Evolutionary conservation across 331 rosid species (phyloP).

Genomic region (Phaseolus coccineus): DNA sequence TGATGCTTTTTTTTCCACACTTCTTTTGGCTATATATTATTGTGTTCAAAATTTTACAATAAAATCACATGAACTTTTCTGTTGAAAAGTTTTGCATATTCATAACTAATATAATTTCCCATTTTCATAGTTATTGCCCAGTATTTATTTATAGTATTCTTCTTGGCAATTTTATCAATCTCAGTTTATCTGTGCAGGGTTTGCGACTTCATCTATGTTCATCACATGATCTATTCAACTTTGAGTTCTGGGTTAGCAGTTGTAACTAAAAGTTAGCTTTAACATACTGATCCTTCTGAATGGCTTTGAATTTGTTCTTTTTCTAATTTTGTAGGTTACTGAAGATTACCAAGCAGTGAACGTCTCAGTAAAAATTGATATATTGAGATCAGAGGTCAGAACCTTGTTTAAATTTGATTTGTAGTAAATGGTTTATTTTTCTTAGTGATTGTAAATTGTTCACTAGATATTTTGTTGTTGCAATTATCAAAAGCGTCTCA

Average conservation of each 20-base stretch:
- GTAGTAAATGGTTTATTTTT: constrained; percentile 36
- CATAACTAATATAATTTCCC: constrained; percentile 17
- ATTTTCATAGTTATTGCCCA: constrained; percentile 12
- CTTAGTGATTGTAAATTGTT: constrained; percentile 22
- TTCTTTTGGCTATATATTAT: constrained; percentile 13
- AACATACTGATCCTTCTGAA: constrained; percentile 48
- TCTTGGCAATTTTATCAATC: constrained; percentile 35
- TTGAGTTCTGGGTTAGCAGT: constrained; percentile 90
- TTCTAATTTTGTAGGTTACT: constrained; percentile 75
- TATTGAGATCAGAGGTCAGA: constrained; percentile 82
- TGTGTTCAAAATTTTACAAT: constrained; percentile 14
- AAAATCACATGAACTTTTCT: constrained; percentile 13
- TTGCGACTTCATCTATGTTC: constrained; percentile 89
- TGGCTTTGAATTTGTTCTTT: constrained; percentile 44
- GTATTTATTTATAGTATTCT: constrained; percentile 9
- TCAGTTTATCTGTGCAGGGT: constrained; percentile 68
- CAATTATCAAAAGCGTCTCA: constrained; percentile 25
- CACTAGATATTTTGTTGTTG: neutral
- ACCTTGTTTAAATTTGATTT: constrained; percentile 45
- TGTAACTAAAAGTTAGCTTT: constrained; percentile 46
- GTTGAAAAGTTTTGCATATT: constrained; percentile 1
- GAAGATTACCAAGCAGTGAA: constrained; percentile 97
- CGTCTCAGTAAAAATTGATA: constrained; percentile 81
- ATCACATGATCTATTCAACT: constrained; percentile 97
- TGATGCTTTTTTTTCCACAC: constrained; percentile 16